Base-by-base conservation (phyloP, 2,329 filamentous ascomycete species). In the Venturia aucupariae region DNA sequence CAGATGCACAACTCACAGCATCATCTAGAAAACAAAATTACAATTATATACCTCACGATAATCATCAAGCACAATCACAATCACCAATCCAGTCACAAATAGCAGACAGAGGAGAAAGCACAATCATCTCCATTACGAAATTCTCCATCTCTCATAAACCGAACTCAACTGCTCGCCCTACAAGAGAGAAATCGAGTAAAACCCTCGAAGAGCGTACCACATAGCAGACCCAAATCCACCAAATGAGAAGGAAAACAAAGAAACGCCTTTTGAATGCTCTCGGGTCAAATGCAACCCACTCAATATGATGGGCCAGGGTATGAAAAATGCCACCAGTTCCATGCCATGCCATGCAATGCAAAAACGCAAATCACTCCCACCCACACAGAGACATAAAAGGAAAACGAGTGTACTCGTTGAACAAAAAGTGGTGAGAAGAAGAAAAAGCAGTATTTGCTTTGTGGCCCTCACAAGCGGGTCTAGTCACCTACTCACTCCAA, bases 291-390 rank as follows among this genome's bases (percentile, higher is more conserved):
- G 42, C 42, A 27, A 32, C 51, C 51, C 51, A 38, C 51, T 32
- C 15, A n/a, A 15, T 35, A 32, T 7, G 5, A 22, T 38, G 35
- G 35, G 51, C 15, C 51, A 57, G 51, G 51, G 51, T 57, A 57
- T 57, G 51, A 57, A 51, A n/a, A 35, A 57, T 57, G 51, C 51
- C 27, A n/a, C 51, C 51, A 27, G 27, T 57, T n/a, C 51, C 51
- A 57, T 57, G 51, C 51, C 51, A 57, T 57, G 51, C 51, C 51
- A 57, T 57, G 51, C 51, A 57, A 57, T 57, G 51, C 51, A 57
- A 57, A 57, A 35, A 57, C 51, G 51, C 51, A 35, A 38, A 35
- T 35, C 51, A 57, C 27, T 51, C 46, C 2, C 22, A 15, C 46
- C 46, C 46, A 51, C 22, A 13, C 46, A 27, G 22, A 27, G 3